Conservation (phyloP, 2,329 filamentous ascomycete species). For the Tetracladium maxilliforme region DNA sequence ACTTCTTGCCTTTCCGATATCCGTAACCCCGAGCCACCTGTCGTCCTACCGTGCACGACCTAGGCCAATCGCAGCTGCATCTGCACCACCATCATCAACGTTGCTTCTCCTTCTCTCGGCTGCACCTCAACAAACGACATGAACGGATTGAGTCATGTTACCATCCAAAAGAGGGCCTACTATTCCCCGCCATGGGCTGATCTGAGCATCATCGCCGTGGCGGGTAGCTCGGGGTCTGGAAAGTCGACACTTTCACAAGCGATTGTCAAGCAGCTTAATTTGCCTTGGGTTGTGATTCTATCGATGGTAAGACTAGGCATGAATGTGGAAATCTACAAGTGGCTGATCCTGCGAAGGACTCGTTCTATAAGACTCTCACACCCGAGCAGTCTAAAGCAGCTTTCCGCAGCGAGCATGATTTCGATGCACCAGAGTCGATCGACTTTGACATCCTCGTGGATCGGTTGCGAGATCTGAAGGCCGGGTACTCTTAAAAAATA, state of each 20-base stretch:
- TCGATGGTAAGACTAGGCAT: conserved; percentile 56
- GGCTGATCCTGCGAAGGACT: conserved; percentile 47
- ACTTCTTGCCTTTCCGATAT: too few species aligned
- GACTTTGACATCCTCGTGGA: conserved; percentile 86
- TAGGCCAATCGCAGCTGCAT: too few species aligned
- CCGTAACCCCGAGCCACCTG: too few species aligned
- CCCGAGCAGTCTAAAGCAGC: conserved; percentile 66
- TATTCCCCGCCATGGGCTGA: conserved; percentile 95
- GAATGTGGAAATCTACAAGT: not conserved
- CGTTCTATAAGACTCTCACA: conserved; percentile 86
- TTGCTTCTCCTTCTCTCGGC: too few species aligned
- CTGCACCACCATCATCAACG: too few species aligned
- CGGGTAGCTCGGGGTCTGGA: conserved; percentile 84
- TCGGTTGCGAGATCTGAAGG: conserved; percentile 69
- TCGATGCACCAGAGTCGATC: conserved; percentile 86
- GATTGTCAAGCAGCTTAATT: conserved; percentile 76
- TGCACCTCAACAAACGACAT: too few species aligned
- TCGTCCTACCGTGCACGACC: too few species aligned
- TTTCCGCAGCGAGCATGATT: conserved; percentile 87
- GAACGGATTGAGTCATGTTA: too few species aligned
- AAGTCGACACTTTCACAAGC: conserved; percentile 91
- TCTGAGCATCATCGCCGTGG: conserved; percentile 90
- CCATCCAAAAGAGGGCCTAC: conserved; percentile 51
- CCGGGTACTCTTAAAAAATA: too few species aligned
- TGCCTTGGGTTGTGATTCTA: conserved; percentile 96